Base-by-base conservation (phyloP, 2,329 filamentous ascomycete species). In the Exophiala sp. region DNA sequence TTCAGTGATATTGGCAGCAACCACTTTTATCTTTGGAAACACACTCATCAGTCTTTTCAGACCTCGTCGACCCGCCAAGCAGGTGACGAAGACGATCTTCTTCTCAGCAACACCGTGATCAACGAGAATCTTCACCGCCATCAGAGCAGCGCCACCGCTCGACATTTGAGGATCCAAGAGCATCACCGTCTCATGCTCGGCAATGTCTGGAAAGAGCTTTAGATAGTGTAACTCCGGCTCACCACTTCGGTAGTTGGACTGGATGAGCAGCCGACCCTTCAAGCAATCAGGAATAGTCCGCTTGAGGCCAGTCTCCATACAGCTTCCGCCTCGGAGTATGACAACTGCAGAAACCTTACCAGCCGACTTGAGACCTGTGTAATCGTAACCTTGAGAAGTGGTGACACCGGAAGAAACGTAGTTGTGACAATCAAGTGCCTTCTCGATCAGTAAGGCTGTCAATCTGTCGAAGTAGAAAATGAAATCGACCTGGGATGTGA, bases 401-500 rank as follows among this genome's bases (percentile, higher is more conserved):
- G 81, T 74, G 48, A 96, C 80, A 10, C 75, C 76, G 11, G 73
- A 71, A 12, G 82, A 78, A 16, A 79, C 72, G 69, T 92, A 96
- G 12, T 82, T 79, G 52, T 89, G 81, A 64, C 87, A 88, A 66
- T 92, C 89, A 58, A 92, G 77, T 1, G 88, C 88, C 66, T 74
- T 80, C 70, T 97, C 92, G 43, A 97, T 82, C 21, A 97, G 78
- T 48, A 96, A 77, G n/a, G 88, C 84, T 1, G 89, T 84, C 35
- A 97, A 77, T 35, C 94, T 83, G 71, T 99, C 91, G 70, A 97
- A 96, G 72, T 97, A 97, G 72, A 97, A 97, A 58, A 96, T 89
- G 68, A 96, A 97, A 64, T 97, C 91, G 67, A 96, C 92, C 39
- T 89, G 81, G 5, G 81, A 77, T 0, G 90, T 92, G 44, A 85